Percentiles rank a stretch among this genome's conserved stretches.
Conservation (phyloP, 75 land plant species). For the Picea glauca region DNA sequence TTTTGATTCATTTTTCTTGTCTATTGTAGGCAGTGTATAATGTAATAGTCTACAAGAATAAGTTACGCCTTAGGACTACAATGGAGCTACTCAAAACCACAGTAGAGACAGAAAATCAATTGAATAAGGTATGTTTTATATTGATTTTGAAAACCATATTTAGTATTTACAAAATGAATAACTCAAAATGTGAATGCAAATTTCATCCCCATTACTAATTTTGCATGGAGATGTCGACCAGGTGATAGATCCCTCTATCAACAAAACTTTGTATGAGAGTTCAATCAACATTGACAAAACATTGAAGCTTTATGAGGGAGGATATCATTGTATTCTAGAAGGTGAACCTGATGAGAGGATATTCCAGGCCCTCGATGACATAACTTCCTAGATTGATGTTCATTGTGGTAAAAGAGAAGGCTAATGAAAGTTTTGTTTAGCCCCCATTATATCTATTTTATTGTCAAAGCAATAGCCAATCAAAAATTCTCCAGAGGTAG, state of each 20-base stretch:
- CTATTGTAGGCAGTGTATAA: constrained; percentile 24
- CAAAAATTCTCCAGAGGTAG: too few relatives aligned
- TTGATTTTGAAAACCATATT: not conserved
- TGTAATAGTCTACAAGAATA: constrained; percentile 43
- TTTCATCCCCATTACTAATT: constrained; percentile 16
- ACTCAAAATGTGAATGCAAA: constrained; percentile 12
- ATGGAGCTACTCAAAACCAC: constrained; percentile 71
- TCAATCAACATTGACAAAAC: constrained; percentile 70
- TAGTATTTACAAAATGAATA: not conserved
- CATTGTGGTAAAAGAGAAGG: constrained; percentile 5
- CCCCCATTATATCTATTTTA: too few relatives aligned
- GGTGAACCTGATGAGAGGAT: constrained; percentile 85
- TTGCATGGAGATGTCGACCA: constrained; percentile 71
- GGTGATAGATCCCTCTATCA: constrained; percentile 76
- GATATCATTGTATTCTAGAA: constrained; percentile 71
- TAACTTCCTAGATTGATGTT: constrained; percentile 79
- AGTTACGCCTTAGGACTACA: constrained; percentile 65
- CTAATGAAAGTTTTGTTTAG: not conserved
- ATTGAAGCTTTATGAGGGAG: constrained; percentile 65
- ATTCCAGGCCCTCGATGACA: constrained; percentile 59
- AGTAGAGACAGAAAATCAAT: constrained; percentile 24
- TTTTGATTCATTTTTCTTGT: not conserved
- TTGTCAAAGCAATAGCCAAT: too few relatives aligned
- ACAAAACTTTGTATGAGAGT: constrained; percentile 57
- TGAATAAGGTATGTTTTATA: too few relatives aligned